phyloP scores from a whole-genome alignment of 805 yeast genomes.

The Candida chilensis region DNA sequence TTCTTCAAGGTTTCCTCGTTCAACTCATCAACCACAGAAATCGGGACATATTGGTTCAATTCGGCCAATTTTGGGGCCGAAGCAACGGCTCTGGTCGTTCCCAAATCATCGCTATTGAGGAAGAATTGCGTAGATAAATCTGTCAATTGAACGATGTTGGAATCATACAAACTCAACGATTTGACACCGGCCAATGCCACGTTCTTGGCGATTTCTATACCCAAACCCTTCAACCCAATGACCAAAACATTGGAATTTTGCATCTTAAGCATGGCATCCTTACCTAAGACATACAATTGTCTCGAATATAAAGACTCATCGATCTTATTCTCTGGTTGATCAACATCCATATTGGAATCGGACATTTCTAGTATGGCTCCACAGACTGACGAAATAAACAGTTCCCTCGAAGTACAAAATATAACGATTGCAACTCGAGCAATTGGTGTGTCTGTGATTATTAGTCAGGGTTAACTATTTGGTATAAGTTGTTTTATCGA shows the following conservation, averaged over 20 bases:
- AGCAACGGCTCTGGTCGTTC: conserved; percentile 66
- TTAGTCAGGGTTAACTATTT: too few relatives aligned
- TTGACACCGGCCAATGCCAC: conserved; percentile 97
- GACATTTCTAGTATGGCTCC: conserved; percentile 30
- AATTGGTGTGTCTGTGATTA: too few relatives aligned
- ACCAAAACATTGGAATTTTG: conserved; percentile 87
- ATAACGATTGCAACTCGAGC: too few relatives aligned
- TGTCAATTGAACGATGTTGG: conserved; percentile 48
- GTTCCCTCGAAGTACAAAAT: too few relatives aligned
- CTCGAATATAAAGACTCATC: conserved; percentile 95
- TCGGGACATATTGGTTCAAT: conserved; percentile 85
- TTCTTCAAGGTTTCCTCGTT: conserved; percentile 41
- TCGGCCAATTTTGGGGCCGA: conserved; percentile 66
- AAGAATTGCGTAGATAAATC: conserved; percentile 92
- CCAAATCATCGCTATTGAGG: conserved; percentile 61
- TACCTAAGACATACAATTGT: conserved; percentile 92
- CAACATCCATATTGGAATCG: conserved; percentile 28
- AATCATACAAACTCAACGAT: conserved; percentile 79
- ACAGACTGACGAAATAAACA: conserved; percentile 55
- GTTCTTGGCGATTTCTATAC: conserved; percentile 94
- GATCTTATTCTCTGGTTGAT: conserved; percentile 38
- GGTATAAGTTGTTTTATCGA: too few relatives aligned
- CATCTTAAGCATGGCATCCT: conserved; percentile 97
- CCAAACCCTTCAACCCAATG: conserved; percentile 86
- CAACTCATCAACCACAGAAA: conserved; percentile 52